Percentiles rank a stretch among this genome's conserved stretches.
Evolutionary conservation across 305 asterid genomes (phyloP).

Genomic region (Stenogyne calaminthoides): DNA sequence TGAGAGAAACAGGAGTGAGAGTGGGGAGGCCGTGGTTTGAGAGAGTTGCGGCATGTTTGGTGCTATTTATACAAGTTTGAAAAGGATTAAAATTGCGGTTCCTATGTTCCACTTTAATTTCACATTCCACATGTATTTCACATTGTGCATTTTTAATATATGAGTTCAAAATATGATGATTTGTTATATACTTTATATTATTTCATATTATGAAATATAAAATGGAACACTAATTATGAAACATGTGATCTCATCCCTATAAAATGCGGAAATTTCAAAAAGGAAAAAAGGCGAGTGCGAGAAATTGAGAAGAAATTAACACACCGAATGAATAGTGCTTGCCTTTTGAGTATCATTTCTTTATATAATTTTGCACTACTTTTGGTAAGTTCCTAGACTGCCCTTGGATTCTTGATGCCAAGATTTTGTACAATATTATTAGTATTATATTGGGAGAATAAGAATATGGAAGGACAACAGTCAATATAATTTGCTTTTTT

Average conservation of each 20-base stretch:
- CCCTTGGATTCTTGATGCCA: slow-evolving; percentile 26
- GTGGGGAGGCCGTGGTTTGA: slow-evolving; percentile 25
- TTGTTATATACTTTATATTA: too few relatives aligned
- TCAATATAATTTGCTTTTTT: slow-evolving; percentile 3
- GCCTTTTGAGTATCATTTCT: slow-evolving; percentile 39
- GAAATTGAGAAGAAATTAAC: slow-evolving; percentile 39
- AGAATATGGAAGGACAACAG: slow-evolving; percentile 5
- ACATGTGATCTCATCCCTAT: too few relatives aligned
- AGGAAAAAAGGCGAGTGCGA: slow-evolving; percentile 25
- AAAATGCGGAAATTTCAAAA: too few relatives aligned
- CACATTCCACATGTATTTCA: too few relatives aligned
- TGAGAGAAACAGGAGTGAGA: background rate
- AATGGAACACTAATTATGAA: too few relatives aligned
- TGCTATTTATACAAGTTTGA: slow-evolving; percentile 53
- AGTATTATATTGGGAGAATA: slow-evolving; percentile 1
- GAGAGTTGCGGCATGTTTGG: slow-evolving; percentile 52
- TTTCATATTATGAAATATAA: too few relatives aligned
- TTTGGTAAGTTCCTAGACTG: slow-evolving; percentile 27
- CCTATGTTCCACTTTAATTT: too few relatives aligned
- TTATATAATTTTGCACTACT: background rate
- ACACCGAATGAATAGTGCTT: slow-evolving; percentile 48
- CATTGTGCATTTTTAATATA: too few relatives aligned
- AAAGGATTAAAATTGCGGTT: slow-evolving; percentile 10
- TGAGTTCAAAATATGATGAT: too few relatives aligned
- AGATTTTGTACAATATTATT: background rate